Conservation (phyloP, 2,329 filamentous ascomycete species). For the Cytospora chrysosperma region DNA sequence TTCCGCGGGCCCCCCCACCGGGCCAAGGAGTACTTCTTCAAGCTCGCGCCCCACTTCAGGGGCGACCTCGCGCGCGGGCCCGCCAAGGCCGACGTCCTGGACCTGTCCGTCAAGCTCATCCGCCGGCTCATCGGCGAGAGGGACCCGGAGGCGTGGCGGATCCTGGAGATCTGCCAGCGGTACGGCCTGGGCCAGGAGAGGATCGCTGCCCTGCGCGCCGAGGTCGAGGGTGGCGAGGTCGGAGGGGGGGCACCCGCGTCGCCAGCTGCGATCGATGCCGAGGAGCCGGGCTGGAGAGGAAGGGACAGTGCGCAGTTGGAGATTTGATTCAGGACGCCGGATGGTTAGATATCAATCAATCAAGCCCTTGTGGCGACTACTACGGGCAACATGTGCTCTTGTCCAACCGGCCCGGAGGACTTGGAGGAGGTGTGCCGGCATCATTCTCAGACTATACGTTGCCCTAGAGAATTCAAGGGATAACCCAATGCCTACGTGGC, state of each 20-base stretch:
- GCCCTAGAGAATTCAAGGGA: too few relatives aligned
- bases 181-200: constrained; percentile 17
- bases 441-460: background rate
- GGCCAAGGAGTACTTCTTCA: constrained; percentile 21
- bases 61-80: background rate
- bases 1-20: constrained; percentile 15
- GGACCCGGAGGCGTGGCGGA: constrained; percentile 24
- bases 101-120: constrained; percentile 22
- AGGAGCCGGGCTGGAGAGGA: background rate
- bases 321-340: background rate
- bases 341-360: too few relatives aligned
- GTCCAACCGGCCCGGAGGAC: too few relatives aligned
- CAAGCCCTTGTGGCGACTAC: too few relatives aligned
- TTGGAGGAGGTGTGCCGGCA: too few relatives aligned
- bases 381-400: too few relatives aligned
- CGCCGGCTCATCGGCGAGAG: constrained; percentile 20
- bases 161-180: constrained; percentile 18
- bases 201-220: constrained; percentile 18
- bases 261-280: background rate
- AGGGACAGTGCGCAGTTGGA: background rate
- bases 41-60: constrained; percentile 13
- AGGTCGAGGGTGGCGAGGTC: constrained; percentile 18
- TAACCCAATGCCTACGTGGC: too few relatives aligned
- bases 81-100: constrained; percentile 17
- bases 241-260: background rate